Base-by-base conservation (phyloP, 2,329 filamentous ascomycete species). In the Orbilia ellipsospora region DNA sequence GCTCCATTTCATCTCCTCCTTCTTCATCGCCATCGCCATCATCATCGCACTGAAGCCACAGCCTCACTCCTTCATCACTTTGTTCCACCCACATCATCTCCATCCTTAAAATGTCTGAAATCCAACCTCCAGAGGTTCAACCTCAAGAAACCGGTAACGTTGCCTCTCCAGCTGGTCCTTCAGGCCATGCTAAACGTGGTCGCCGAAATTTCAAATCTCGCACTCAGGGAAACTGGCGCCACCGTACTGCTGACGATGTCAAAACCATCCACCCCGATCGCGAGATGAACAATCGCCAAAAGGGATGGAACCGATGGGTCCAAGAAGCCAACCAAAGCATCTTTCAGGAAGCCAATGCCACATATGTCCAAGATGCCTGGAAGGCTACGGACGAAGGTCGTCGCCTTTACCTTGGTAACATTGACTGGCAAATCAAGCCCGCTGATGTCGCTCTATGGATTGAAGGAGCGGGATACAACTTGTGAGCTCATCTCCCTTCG, bases 391-490 rank as follows among this genome's bases (percentile, higher is more conserved):
- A 74, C 7, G 70, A 74, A 26, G 70, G 70, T 13, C 63, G 63
- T 28, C 63, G 63, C 16, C 57, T 64, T 4, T 74, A 74, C 18
- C 12, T 74, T n/a, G 70, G 70, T 2, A 74, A 74, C 18, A 40
- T 74, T n/a, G 57, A 68, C 18, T 68, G 52, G 40, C 26, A 61
- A 0, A 54, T 64, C 18, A 54, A 64, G 18, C 23, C 63, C 36
- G 15, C 42, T 23, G 70, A 74, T 57, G 57, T 74, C 44, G 70
- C 70, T 3, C 44, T 74, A 15, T 74, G 70, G 70, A 57, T 74
- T 23, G 70, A 74, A 28, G 70, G 70, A 13, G 63, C 63, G 18
- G 70, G 70, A 4, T 74, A 52, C n/a, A 54, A 12, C 6, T 23
- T 64, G 70, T 74, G 52, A 52, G 36, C 51, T 1, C 16, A 18